phyloP scores from a whole-genome alignment of 208 protist genomes.

The Porcisia deanei region DNA sequence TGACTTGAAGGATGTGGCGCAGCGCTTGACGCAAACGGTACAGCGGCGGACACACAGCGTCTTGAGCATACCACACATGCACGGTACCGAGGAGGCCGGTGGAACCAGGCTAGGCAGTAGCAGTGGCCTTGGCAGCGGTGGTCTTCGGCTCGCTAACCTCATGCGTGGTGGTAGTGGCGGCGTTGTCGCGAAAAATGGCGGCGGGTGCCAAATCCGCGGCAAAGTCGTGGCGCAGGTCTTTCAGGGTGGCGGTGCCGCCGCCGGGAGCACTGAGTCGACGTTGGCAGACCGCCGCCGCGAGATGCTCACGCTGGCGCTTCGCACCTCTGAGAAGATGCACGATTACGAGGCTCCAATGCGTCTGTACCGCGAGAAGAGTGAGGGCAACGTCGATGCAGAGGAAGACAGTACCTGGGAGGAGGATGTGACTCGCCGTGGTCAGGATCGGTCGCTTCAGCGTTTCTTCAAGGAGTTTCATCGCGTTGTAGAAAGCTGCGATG shows the following conservation, averaged over 20 bases:
- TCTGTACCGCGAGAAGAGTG: constrained; percentile 26
- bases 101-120: neutral
- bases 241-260: neutral
- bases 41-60: constrained; percentile 69
- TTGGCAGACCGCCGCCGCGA: constrained; percentile 53
- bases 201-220: constrained; percentile 5
- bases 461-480: constrained; percentile 92
- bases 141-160: constrained; percentile 12
- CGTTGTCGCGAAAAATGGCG: constrained; percentile 4
- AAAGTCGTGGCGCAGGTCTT: constrained; percentile 23
- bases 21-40: constrained; percentile 64
- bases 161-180: constrained; percentile 16
- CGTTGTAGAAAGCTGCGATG: constrained; percentile 94
- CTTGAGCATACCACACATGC: constrained; percentile 53
- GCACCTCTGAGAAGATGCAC: constrained; percentile 71
- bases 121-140: constrained; percentile 2
- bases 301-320: constrained; percentile 75
- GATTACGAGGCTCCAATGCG: constrained; percentile 72
- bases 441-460: constrained; percentile 77
- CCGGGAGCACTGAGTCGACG: constrained; percentile 33
- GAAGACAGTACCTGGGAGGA: constrained; percentile 40
- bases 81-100: constrained; percentile 10
- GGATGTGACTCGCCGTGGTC: constrained; percentile 51
- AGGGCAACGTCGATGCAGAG: constrained; percentile 19
- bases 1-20: constrained; percentile 65